phyloP scores from a whole-genome alignment of 2,329 filamentous ascomycete species.

The Diaporthe ampelina region DNA sequence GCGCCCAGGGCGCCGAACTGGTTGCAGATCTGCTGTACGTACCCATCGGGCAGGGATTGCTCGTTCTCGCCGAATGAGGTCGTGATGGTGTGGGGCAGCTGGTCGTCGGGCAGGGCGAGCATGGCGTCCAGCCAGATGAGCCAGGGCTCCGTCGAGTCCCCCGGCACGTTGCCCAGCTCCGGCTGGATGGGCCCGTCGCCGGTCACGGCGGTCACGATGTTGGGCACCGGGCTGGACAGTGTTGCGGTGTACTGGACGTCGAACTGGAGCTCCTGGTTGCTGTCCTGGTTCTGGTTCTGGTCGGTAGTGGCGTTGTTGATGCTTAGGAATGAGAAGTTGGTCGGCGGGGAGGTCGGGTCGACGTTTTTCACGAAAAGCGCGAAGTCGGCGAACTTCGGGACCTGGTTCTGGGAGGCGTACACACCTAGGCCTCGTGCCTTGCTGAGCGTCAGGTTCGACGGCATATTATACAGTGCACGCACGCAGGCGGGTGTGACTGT shows the following conservation, averaged over 20 bases:
- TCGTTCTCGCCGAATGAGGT: constrained; percentile 81
- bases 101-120: constrained; percentile 64
- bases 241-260: constrained; percentile 73
- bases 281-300: constrained; percentile 49
- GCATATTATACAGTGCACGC: constrained; percentile 58
- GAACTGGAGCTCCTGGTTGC: constrained; percentile 70
- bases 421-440: constrained; percentile 54
- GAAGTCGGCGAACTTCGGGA: constrained; percentile 49
- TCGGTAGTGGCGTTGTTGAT: constrained; percentile 53
- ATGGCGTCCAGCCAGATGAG: constrained; percentile 65
- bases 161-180: constrained; percentile 45
- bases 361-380: constrained; percentile 35
- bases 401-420: constrained; percentile 61
- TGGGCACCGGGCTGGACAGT: constrained; percentile 63
- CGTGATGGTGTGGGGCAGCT: constrained; percentile 74
- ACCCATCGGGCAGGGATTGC: constrained; percentile 69
- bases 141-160: constrained; percentile 73
- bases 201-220: constrained; percentile 36
- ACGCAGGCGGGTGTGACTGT: constrained; percentile 59
- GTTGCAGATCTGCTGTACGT: constrained; percentile 65
- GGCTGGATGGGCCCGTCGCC: constrained; percentile 49
- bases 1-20: constrained; percentile 76
- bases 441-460: constrained; percentile 17
- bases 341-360: constrained; percentile 11
- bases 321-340: constrained; percentile 67